Conservation (phyloP, 768 basidiomycete species). For the Suillus subaureus region DNA sequence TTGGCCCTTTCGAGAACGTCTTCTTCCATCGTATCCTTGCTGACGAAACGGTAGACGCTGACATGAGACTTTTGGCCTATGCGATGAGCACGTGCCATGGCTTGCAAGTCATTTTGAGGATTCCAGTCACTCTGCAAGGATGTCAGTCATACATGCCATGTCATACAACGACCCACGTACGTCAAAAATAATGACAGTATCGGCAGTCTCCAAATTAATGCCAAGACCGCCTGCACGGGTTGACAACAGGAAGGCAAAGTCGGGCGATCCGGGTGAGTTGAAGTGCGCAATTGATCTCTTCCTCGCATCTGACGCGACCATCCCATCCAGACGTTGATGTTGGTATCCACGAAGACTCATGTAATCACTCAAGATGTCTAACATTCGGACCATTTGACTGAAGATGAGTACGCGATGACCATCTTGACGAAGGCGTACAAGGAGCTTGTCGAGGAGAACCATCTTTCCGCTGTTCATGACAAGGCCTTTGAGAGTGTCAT, state of each 20-base stretch:
- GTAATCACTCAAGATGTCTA: conserved; percentile 98
- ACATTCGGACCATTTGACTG: conserved; percentile 98
- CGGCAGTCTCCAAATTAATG: conserved; percentile 97
- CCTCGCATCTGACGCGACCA: conserved; percentile 89
- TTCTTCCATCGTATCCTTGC: conserved; percentile 99
- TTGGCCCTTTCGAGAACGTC: conserved; percentile 97
- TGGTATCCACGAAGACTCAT: conserved; percentile 87
- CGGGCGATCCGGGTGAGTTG: conserved; percentile 89
- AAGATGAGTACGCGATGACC: conserved; percentile 98
- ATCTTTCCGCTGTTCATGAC: conserved; percentile 99
- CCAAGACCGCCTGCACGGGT: conserved; percentile 97
- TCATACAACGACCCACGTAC: conserved; percentile 47
- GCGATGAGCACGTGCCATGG: conserved; percentile 98
- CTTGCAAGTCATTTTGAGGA: conserved; percentile 97
- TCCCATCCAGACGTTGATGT: conserved; percentile 94
- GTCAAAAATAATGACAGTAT: conserved; percentile 99
- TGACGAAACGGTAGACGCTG: conserved; percentile 97
- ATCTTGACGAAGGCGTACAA: conserved; percentile 86
- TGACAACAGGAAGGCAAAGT: conserved; percentile 96
- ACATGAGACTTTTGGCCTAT: conserved; percentile 99
- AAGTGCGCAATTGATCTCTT: conserved; percentile 98
- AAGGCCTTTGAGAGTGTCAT: conserved; percentile 91
- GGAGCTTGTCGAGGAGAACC: conserved; percentile 96
- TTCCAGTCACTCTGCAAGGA: conserved; percentile 89
- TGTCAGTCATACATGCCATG: conserved; percentile 13